phyloP scores from a whole-genome alignment of 345 rosid genomes.

The Citrus cavaleriei region DNA sequence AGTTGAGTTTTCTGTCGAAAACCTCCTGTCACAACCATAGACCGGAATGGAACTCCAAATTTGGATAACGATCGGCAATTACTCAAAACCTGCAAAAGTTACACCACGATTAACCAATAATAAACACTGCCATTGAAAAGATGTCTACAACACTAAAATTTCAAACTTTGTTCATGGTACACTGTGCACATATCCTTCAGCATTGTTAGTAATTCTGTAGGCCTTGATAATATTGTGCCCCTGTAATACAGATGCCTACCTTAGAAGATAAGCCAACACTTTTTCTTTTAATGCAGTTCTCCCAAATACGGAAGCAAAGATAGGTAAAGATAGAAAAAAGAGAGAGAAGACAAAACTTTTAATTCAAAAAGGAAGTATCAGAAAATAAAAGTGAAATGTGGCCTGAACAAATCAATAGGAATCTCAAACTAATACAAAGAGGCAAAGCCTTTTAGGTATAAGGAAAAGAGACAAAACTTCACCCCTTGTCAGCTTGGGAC shows the following conservation, averaged over 20 bases:
- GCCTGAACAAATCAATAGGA: neutral
- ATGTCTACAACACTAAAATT: constrained; percentile 4
- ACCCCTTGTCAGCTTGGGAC: neutral
- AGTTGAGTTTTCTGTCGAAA: constrained; percentile 85
- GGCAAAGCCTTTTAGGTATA: neutral
- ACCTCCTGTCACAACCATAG: constrained; percentile 89
- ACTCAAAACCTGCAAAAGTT: constrained; percentile 67
- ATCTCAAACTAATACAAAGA: neutral
- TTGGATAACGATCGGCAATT: constrained; percentile 76
- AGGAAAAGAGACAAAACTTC: neutral
- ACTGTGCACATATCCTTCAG: neutral
- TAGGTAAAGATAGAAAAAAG: neutral
- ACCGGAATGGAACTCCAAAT: constrained; percentile 84
- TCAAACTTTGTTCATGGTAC: neutral
- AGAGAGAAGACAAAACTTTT: neutral
- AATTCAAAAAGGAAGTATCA: neutral
- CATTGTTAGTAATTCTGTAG: constrained; percentile 5
- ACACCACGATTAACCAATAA: constrained; percentile 20
- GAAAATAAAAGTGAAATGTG: neutral
- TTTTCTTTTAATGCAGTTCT: neutral
- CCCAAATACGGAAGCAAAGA: neutral
- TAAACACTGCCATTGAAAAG: constrained; percentile 3
- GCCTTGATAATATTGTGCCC: neutral
- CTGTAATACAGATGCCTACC: neutral
- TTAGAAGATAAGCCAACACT: neutral